Evolutionary conservation across 2,329 filamentous ascomycete genomes (phyloP).

Genomic region (Stachybotrys echinatus): DNA sequence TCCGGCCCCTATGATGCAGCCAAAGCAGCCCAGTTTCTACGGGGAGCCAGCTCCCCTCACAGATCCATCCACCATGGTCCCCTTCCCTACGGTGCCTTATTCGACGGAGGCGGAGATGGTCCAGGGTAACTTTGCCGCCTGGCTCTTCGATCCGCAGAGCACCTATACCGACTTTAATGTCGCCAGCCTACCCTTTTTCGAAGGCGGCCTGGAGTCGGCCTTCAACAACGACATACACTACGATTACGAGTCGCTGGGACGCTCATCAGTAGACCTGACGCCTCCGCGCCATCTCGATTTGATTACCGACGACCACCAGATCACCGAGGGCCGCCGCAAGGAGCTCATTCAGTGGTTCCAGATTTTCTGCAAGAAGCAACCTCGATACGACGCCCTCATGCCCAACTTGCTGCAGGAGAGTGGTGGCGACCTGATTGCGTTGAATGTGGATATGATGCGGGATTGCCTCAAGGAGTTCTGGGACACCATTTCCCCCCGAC

Average conservation of each 20-base stretch:
- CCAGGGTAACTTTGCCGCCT: slow-evolving; percentile 42
- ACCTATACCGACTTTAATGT: slow-evolving; percentile 36
- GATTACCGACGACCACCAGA: slow-evolving; percentile 35
- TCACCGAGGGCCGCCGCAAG: slow-evolving; percentile 38
- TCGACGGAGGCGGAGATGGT: slow-evolving; percentile 26
- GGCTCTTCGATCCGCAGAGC: slow-evolving; percentile 44
- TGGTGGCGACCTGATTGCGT: slow-evolving; percentile 36
- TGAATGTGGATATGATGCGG: slow-evolving; percentile 77
- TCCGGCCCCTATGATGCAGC: slow-evolving; percentile 27
- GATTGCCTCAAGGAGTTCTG: slow-evolving; percentile 84
- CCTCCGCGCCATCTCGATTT: slow-evolving; percentile 31
- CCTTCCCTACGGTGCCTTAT: slow-evolving; percentile 15
- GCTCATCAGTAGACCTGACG: slow-evolving; percentile 39
- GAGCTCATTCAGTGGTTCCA: slow-evolving; percentile 40
- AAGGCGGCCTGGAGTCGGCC: slow-evolving; percentile 44
- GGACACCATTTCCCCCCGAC: slow-evolving; percentile 77
- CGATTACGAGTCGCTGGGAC: slow-evolving; percentile 44
- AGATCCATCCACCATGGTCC: slow-evolving; percentile 26
- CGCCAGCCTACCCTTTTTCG: slow-evolving; percentile 39
- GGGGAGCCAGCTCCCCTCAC: slow-evolving; percentile 20
- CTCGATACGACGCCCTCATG: slow-evolving; percentile 29
- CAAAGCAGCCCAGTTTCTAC: slow-evolving; percentile 31
- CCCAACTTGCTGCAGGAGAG: slow-evolving; percentile 30
- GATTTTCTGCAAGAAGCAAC: slow-evolving; percentile 37
- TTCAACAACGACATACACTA: slow-evolving; percentile 47